Evolutionary conservation across 352 stramenopile species (phyloP).

Genomic region (Phytophthora citricola): DNA sequence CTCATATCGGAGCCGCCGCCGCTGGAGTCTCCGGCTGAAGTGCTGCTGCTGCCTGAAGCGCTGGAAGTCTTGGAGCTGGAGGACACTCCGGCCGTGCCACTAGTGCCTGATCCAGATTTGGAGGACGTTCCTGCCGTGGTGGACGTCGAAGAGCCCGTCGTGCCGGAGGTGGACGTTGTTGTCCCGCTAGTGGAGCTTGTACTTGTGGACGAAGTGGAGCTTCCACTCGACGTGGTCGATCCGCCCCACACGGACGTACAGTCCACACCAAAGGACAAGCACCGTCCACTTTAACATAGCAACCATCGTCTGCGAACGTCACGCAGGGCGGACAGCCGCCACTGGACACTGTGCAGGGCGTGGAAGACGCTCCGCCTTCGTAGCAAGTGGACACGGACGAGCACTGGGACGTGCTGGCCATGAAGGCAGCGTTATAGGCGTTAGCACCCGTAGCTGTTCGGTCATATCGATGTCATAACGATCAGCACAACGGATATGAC

Average conservation of each 20-base stretch:
- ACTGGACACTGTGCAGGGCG: constrained; percentile 34
- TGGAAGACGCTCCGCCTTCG: constrained; percentile 29
- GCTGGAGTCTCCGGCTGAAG: constrained; percentile 17
- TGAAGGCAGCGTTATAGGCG: constrained; percentile 10
- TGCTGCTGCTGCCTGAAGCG: constrained; percentile 22
- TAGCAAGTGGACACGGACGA: constrained; percentile 37
- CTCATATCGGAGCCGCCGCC: constrained; percentile 62
- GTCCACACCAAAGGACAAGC: constrained; percentile 41
- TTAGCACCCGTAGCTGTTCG: constrained; percentile 7
- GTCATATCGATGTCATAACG: background rate
- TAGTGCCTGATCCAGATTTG: constrained; percentile 18
- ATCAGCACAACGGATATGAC: background rate
- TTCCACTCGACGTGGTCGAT: constrained; percentile 16
- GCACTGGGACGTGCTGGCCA: constrained; percentile 35
- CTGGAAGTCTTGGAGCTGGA: constrained; percentile 26
- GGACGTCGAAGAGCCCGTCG: constrained; percentile 1
- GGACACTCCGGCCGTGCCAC: constrained; percentile 18
- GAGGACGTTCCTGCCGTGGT: constrained; percentile 15
- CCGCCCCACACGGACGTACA: constrained; percentile 34
- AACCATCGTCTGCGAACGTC: constrained; percentile 46
- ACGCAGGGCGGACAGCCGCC: constrained; percentile 42
- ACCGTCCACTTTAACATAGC: constrained; percentile 43
- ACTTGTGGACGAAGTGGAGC: constrained; percentile 14
- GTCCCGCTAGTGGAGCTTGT: constrained; percentile 15
- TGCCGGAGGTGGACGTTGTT: constrained; percentile 1